phyloP scores from a whole-genome alignment of 176 grass and related monocot species.

The Juncus inflexus region DNA sequence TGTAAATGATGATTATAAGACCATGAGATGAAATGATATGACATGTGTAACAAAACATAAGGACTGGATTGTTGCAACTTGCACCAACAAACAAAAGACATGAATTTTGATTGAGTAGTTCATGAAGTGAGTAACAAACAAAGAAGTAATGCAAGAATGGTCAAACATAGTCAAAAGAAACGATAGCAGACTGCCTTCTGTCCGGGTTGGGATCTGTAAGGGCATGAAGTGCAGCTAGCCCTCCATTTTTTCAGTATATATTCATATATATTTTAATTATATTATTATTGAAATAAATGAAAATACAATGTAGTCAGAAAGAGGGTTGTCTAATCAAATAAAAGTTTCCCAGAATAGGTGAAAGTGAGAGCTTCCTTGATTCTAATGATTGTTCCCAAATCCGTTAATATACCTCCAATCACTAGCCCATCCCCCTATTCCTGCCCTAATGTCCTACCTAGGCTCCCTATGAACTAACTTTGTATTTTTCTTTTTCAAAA shows the following conservation, averaged over 20 bases:
- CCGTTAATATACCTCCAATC: slow-evolving; percentile 16
- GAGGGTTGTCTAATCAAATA: slow-evolving; percentile 31
- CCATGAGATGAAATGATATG: no score
- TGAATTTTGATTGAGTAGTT: no score
- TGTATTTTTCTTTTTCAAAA: no score
- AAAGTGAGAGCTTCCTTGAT: slow-evolving; percentile 29
- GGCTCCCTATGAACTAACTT: neutral
- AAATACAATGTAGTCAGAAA: slow-evolving; percentile 16
- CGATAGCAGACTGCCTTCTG: neutral
- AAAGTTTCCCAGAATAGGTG: slow-evolving; percentile 32
- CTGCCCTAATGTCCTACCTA: neutral
- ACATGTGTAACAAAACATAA: no score
- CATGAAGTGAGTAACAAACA: no score
- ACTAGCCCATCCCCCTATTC: neutral
- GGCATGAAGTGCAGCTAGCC: neutral
- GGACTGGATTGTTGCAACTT: no score
- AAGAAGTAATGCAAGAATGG: no score
- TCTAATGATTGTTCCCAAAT: slow-evolving; percentile 29
- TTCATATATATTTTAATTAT: neutral
- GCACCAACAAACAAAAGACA: no score
- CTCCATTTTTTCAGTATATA: neutral
- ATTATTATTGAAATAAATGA: no score
- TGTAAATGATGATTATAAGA: no score
- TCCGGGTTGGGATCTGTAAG: slow-evolving; percentile 24
- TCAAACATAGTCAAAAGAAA: no score